A percentile compares a stretch with the other conserved stretches of the same genome.
phyloP scores from a whole-genome alignment of 768 basidiomycete species.

The Tulasnella sp. region DNA sequence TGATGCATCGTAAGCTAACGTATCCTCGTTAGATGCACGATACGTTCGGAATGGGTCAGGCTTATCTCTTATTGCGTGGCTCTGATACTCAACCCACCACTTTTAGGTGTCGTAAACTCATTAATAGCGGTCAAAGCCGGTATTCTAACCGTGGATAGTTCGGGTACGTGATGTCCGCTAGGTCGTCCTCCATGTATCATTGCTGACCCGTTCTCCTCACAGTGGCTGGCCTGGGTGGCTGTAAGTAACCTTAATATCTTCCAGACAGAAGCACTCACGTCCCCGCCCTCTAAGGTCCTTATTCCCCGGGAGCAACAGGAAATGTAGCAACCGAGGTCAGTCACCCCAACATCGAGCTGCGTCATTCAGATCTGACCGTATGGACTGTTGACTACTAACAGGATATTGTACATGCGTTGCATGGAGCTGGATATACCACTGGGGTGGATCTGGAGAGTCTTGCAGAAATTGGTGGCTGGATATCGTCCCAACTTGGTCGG shows the following conservation, averaged over 20 bases:
- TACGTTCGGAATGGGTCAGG: conserved; percentile 70
- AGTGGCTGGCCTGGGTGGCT: conserved; percentile 88
- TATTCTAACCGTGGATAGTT: conserved; percentile 65
- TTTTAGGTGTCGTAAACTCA: conserved; percentile 58
- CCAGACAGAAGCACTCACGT: not conserved
- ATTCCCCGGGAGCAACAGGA: conserved; percentile 92
- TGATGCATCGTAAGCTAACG: not conserved
- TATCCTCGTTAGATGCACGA: conserved; percentile 67
- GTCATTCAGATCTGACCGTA: not conserved
- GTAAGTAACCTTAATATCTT: conserved; percentile 37
- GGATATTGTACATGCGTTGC: conserved; percentile 81
- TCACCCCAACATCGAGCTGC: not conserved
- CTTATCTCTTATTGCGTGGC: conserved; percentile 1
- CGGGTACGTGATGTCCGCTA: conserved; percentile 30
- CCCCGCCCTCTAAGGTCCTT: conserved; percentile 47
- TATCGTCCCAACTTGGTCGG: conserved; percentile 61
- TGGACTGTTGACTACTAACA: conserved; percentile 19
- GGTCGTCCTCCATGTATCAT: too few relatives aligned
- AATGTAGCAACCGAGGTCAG: conserved; percentile 82
- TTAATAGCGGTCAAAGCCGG: conserved; percentile 65
- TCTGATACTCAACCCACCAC: not conserved
- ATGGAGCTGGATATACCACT: conserved; percentile 54
- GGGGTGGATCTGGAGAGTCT: conserved; percentile 65
- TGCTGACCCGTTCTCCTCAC: conserved; percentile 44
- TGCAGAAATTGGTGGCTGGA: conserved; percentile 78